Evolutionary conservation across 495 filamentous ascomycete species (phyloP), one percentile per base, ranked within the genome.

Genomic region (Wilcoxina mikolae): DNA sequence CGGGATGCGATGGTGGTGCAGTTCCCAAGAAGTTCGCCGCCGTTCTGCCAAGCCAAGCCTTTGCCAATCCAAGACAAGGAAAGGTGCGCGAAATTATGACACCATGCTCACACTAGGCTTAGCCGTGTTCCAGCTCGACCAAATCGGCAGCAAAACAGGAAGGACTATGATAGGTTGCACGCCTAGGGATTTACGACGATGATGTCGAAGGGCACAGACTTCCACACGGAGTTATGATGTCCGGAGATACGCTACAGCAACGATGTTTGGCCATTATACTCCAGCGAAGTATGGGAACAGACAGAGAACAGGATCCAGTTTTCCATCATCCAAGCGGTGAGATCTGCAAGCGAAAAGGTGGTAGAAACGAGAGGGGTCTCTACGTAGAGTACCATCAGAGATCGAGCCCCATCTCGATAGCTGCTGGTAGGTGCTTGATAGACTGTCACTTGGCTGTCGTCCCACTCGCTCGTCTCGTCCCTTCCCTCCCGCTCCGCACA

Each of bases 1-100:
- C 31, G 31, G 7, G 7, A 15, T 35, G 5, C 31, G 7, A 35
- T 35, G 7, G 5, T 15, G 7, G 15, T 35, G 7, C 31, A 35
- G 7, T 35, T 35, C 15, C 31, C 31, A 35, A 7, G 7, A 5
- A 35, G 7, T 35, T 15, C 15, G 31, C 15, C 31, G 7, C 31
- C 43, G 11, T 20, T 2, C 22, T 20, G 43, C 43, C 43, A 46
- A 39, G 35, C 35, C 43, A 17, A 10, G n/a, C 43, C 43, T 11
- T 7, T 18, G 11, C 15, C n/a, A 46, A 17, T 17, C 43, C n/a
- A 17, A 24, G 3, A 11, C n/a, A 18, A 46, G 2, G 43, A 46
- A 20, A 46, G n/a, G 15, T 46, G 43, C 43, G 43, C 43, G 43
- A 46, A 46, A 46, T 46, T 18, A 46, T 46, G 43, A 46, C n/a